Evolutionary conservation across 2,329 filamentous ascomycete species (phyloP).

Genomic region (Emydomyces testavorans): DNA sequence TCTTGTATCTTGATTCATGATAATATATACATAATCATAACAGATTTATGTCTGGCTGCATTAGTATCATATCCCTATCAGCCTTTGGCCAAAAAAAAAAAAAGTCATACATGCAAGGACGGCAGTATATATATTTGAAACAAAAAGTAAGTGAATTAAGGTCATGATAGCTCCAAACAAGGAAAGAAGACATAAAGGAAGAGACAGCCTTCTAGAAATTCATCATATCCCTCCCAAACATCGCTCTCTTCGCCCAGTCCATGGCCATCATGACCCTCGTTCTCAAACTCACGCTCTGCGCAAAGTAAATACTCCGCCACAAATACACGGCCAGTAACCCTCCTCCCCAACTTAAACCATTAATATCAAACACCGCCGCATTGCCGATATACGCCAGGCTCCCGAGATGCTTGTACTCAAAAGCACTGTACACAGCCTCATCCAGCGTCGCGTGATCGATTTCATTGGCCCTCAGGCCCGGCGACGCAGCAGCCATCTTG

Average conservation of each 20-base stretch:
- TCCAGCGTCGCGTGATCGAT: slow-evolving; percentile 83
- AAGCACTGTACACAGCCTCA: slow-evolving; percentile 83
- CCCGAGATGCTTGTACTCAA: slow-evolving; percentile 86
- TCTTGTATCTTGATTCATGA: too few species aligned
- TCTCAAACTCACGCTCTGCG: slow-evolving; percentile 86
- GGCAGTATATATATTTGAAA: too few species aligned
- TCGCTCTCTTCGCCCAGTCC: slow-evolving; percentile 95
- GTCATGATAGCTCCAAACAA: too few species aligned
- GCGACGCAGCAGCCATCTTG: slow-evolving; percentile 66
- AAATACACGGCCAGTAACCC: slow-evolving; percentile 89
- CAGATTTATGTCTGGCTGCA: too few species aligned
- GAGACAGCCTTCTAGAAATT: slow-evolving; percentile 34
- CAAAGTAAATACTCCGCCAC: slow-evolving; percentile 94
- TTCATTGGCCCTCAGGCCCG: slow-evolving; percentile 66
- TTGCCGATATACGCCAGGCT: slow-evolving; percentile 93
- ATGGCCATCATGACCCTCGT: slow-evolving; percentile 83
- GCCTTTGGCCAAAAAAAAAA: too few species aligned
- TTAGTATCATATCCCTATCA: too few species aligned
- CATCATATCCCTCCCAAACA: slow-evolving; percentile 71
- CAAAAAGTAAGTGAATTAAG: too few species aligned
- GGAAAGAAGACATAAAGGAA: not conserved
- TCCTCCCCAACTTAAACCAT: slow-evolving; percentile 65
- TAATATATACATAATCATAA: too few species aligned
- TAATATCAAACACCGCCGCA: slow-evolving; percentile 84
- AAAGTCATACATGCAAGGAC: too few species aligned